Evolutionary conservation across 441 rosid species (phyloP).

Genomic region (Adansonia rubrostipa): DNA sequence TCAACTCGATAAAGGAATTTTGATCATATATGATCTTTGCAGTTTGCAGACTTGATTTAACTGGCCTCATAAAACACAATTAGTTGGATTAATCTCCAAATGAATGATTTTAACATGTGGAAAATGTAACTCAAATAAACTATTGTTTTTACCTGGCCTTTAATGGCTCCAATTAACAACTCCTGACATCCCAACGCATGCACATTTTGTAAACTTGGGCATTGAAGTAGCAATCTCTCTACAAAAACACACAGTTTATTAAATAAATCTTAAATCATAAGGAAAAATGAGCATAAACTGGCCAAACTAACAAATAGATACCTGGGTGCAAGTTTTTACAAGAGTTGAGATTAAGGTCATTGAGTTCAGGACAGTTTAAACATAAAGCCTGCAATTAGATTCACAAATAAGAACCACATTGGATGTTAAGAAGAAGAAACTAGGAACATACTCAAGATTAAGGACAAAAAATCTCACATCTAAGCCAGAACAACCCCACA

Average conservation of each 20-base stretch:
- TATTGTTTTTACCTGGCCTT: constrained; percentile 63
- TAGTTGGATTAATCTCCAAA: not conserved
- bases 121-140: constrained; percentile 22
- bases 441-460: not conserved
- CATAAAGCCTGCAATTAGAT: constrained; percentile 73
- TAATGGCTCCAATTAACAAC: constrained; percentile 59
- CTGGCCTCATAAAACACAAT: too few relatives aligned
- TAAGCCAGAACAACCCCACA: constrained; percentile 97
- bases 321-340: constrained; percentile 86
- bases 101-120: not conserved
- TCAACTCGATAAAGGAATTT: not conserved
- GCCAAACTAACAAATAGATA: constrained; percentile 27
- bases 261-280: not conserved
- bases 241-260: constrained; percentile 19
- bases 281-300: not conserved
- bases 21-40: not conserved
- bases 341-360: constrained; percentile 77
- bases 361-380: constrained; percentile 86
- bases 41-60: not conserved
- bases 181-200: constrained; percentile 81
- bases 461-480: constrained; percentile 60
- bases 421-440: not conserved
- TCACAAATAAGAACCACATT: constrained; percentile 33
- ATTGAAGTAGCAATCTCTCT: constrained; percentile 83
- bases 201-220: constrained; percentile 76